phyloP scores from a whole-genome alignment of 2,329 filamentous ascomycete genomes.

The Neurospora sp. region DNA sequence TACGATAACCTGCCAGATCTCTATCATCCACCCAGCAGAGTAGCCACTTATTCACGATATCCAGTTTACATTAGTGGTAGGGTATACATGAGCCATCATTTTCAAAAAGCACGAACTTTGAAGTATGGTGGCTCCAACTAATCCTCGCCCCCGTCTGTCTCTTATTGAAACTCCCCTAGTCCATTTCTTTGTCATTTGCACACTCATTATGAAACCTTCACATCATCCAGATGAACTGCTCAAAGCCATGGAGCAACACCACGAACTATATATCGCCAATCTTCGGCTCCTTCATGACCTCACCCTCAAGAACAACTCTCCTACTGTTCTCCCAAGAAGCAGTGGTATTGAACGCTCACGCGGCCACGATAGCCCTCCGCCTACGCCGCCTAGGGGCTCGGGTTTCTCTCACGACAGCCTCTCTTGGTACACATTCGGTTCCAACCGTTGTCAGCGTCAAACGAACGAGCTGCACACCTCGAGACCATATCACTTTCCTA shows the following conservation, averaged over 20 bases:
- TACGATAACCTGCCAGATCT: too few species aligned
- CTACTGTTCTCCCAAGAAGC: constrained; percentile 1
- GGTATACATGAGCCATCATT: background rate
- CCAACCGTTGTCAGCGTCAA: constrained; percentile 2
- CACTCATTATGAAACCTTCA: constrained; percentile 4
- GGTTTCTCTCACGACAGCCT: constrained; percentile 7
- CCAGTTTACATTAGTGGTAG: background rate
- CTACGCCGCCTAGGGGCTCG: constrained; percentile 5
- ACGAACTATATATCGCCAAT: constrained; percentile 15
- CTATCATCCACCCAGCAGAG: background rate
- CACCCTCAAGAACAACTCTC: background rate
- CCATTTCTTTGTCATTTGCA: background rate
- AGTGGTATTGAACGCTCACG: constrained; percentile 5
- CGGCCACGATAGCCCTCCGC: constrained; percentile 5
- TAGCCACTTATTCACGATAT: background rate
- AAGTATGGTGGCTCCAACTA: background rate
- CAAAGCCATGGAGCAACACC: constrained; percentile 10
- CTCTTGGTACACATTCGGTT: background rate
- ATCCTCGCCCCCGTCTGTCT: background rate
- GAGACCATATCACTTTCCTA: background rate
- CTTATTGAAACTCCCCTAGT: background rate
- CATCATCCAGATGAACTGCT: constrained; percentile 12
- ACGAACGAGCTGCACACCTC: constrained; percentile 6
- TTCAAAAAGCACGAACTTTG: background rate
- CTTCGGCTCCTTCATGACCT: constrained; percentile 13